A percentile compares a stretch with the other conserved stretches of the same genome.
phyloP scores from a whole-genome alignment of 2,329 filamentous ascomycete genomes.

The Pseudopyricularia cyperi region DNA sequence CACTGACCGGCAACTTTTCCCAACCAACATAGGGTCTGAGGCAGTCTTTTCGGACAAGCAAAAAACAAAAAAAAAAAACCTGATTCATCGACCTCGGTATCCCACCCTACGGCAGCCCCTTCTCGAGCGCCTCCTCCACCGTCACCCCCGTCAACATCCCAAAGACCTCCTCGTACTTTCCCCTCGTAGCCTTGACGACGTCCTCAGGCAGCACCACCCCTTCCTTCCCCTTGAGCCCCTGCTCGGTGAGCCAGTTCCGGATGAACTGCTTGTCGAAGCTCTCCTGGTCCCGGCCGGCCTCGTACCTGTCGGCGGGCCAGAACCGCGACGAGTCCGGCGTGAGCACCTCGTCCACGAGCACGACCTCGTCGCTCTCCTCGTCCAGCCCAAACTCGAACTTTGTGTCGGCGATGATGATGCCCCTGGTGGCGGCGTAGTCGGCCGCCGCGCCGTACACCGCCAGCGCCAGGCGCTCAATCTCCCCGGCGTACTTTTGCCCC shows the following conservation, averaged over 20 bases:
- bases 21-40: too few species aligned
- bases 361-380: slow-evolving; percentile 49
- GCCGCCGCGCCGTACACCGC: slow-evolving; percentile 49
- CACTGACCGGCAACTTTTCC: too few species aligned
- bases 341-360: slow-evolving; percentile 73
- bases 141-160: slow-evolving; percentile 50
- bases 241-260: slow-evolving; percentile 64
- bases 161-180: slow-evolving; percentile 67
- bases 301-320: slow-evolving; percentile 66
- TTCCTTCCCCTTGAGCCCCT: slow-evolving; percentile 63
- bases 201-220: slow-evolving; percentile 62
- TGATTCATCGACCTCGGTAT: too few species aligned
- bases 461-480: slow-evolving; percentile 52
- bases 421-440: slow-evolving; percentile 49
- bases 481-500: slow-evolving; percentile 48
- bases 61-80: not conserved
- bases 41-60: too few species aligned
- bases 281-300: slow-evolving; percentile 59
- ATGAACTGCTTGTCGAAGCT: slow-evolving; percentile 85
- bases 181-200: slow-evolving; percentile 53
- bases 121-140: slow-evolving; percentile 20
- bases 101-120: slow-evolving; percentile 4
- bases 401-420: slow-evolving; percentile 56
- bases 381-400: slow-evolving; percentile 56
- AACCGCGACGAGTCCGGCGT: slow-evolving; percentile 69